A percentile compares a stretch with the other conserved stretches of the same genome.
Evolutionary conservation across 768 basidiomycete species (phyloP).

Genomic region (Grammothele lineata): DNA sequence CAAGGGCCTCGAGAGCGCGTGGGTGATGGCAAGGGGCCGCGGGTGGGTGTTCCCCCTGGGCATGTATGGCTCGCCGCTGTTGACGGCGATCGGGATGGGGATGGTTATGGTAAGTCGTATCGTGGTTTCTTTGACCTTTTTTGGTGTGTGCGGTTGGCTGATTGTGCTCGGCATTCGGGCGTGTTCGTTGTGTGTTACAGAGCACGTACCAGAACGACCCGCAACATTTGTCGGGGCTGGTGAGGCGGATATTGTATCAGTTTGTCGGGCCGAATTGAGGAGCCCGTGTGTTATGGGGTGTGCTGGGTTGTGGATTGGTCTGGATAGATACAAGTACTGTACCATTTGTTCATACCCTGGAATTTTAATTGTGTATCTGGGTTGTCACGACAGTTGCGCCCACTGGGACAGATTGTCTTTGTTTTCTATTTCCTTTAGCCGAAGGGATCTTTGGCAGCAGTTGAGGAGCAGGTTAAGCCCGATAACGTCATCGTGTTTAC

Average conservation of each 20-base stretch:
- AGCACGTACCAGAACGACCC: slow-evolving; percentile 63
- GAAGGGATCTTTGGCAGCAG: too few species aligned
- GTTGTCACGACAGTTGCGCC: too few species aligned
- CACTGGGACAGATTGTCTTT: too few species aligned
- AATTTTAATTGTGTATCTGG: not conserved
- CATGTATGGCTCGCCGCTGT: slow-evolving; percentile 60
- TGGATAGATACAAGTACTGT: too few species aligned
- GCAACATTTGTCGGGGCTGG: slow-evolving; percentile 76
- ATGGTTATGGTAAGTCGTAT: slow-evolving; percentile 89
- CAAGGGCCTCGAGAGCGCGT: slow-evolving; percentile 86
- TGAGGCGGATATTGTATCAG: slow-evolving; percentile 79
- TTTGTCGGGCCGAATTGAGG: slow-evolving; percentile 77
- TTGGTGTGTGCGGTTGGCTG: not conserved
- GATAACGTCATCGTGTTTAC: too few species aligned
- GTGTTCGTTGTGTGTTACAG: too few species aligned
- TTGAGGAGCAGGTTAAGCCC: too few species aligned
- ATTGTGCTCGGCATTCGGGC: slow-evolving; percentile 1
- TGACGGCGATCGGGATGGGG: slow-evolving; percentile 77
- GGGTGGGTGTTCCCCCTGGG: slow-evolving; percentile 73
- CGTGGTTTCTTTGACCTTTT: too few species aligned
- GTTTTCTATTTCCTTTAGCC: too few species aligned
- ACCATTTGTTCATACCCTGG: not conserved
- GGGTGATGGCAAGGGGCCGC: slow-evolving; percentile 73
- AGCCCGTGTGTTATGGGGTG: too few species aligned
- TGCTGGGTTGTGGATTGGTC: too few species aligned